Percentiles rank a stretch among this genome's conserved stretches.
phyloP scores from a whole-genome alignment of 1,284 basidiomycete species.

The Prillingera fragicola region DNA sequence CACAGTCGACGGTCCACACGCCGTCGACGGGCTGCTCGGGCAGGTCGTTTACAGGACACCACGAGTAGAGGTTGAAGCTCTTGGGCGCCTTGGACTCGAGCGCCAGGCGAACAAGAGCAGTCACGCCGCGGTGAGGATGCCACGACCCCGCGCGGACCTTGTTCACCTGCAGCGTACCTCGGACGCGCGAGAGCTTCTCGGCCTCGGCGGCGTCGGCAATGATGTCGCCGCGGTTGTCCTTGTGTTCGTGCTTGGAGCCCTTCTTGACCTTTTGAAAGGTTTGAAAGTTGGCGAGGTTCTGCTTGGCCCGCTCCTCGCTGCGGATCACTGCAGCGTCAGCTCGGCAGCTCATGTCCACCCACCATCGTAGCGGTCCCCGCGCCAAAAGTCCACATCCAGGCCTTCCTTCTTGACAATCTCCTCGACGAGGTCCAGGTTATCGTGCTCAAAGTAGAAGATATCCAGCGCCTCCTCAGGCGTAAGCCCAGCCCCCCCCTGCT shows the following conservation, averaged over 20 bases:
- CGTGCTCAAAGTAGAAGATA: slow-evolving; percentile 58
- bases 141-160: slow-evolving; percentile 3
- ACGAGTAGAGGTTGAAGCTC: slow-evolving; percentile 17
- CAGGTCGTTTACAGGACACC: slow-evolving; percentile 14
- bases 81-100: neutral
- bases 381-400: slow-evolving; percentile 32
- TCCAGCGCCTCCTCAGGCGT: slow-evolving; percentile 41
- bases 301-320: neutral
- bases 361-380: slow-evolving; percentile 27
- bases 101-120: slow-evolving; percentile 10
- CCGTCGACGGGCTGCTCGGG: slow-evolving; percentile 1
- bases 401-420: slow-evolving; percentile 53
- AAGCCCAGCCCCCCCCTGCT: slow-evolving; percentile 31
- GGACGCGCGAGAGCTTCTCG: slow-evolving; percentile 1
- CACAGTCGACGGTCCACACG: slow-evolving; percentile 21
- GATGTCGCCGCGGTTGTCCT: neutral
- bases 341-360: neutral
- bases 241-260: neutral
- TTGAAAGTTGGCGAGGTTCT: too few relatives aligned
- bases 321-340: neutral
- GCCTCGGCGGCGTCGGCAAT: neutral
- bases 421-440: slow-evolving; percentile 61
- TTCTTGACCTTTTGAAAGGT: neutral
- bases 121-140: slow-evolving; percentile 16
- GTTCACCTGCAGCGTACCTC: neutral